These are phyloP conservation scores for Paramecium sonneborni DNA, from an alignment of 73 alveolate species.

Conservation along the genomic window DNA sequence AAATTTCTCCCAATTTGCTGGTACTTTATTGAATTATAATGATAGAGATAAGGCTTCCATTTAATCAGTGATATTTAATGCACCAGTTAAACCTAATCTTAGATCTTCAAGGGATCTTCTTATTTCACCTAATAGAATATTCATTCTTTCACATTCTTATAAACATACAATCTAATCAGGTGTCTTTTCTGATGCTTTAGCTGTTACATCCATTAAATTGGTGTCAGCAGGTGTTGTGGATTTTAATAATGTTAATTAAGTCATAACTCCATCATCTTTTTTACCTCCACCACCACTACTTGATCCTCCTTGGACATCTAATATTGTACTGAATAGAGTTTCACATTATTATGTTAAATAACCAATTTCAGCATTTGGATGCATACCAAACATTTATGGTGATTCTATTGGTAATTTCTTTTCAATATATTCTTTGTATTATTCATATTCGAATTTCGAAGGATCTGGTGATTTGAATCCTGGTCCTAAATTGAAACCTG, in stretches of 20 bases:
- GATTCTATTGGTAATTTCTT: constrained; percentile 96
- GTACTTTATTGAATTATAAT: constrained; percentile 90
- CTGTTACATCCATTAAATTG: constrained; percentile 78
- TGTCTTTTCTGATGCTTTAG: constrained; percentile 83
- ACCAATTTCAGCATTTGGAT: constrained; percentile 99
- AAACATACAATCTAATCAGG: constrained; percentile 97
- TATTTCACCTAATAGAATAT: constrained; percentile 89
- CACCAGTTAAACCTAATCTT: constrained; percentile 99
- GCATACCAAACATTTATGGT: constrained; percentile 99
- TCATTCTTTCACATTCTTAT: constrained; percentile 99
- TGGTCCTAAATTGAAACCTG: constrained; percentile 95
- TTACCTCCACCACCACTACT: constrained; percentile 58
- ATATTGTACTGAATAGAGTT: constrained; percentile 83
- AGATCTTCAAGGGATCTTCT: constrained; percentile 96
- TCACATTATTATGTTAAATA: constrained; percentile 94
- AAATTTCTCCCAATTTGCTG: constrained; percentile 96
- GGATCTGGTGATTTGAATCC: constrained; percentile 99
- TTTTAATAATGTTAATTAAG: constrained; percentile 85
- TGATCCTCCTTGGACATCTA: constrained; percentile 69
- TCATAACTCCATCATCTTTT: constrained; percentile 66
- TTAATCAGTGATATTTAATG: constrained; percentile 98
- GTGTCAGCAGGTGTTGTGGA: constrained; percentile 89
- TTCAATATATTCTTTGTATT: constrained; percentile 84
- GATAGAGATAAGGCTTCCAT: constrained; percentile 70
- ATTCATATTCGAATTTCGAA: constrained; percentile 89